Evolutionary conservation across 73 alveolate species (phyloP).

Genomic region (Paramecium pentaurelia): DNA sequence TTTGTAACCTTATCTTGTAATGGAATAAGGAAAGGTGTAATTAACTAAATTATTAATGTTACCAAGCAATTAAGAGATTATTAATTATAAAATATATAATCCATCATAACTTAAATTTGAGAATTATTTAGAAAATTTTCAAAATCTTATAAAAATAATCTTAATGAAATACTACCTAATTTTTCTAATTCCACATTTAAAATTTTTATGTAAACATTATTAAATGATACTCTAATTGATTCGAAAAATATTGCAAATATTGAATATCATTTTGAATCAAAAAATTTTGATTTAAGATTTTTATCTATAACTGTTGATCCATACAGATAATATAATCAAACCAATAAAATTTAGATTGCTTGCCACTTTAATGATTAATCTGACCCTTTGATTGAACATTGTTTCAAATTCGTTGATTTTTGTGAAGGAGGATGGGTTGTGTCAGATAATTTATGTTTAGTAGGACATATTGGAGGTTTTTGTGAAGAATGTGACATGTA

Average conservation of each 20-base stretch:
- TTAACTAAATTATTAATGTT: not conserved
- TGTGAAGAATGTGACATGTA: not conserved
- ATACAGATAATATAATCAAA: not conserved
- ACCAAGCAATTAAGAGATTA: not conserved
- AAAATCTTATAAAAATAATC: not conserved
- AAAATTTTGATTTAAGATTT: not conserved
- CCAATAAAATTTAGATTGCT: not conserved
- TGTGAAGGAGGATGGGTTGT: slow-evolving; percentile 38
- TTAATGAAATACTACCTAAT: not conserved
- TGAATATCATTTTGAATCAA: not conserved
- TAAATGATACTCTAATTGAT: not conserved
- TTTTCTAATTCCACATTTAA: not conserved
- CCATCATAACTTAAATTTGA: not conserved
- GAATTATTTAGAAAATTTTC: not conserved
- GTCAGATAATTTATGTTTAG: not conserved
- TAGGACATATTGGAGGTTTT: slow-evolving; percentile 16
- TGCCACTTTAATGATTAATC: not conserved
- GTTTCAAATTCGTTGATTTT: not conserved
- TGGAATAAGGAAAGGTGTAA: not conserved
- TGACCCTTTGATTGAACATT: not conserved
- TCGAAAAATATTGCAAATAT: not conserved
- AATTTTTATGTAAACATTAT: not conserved
- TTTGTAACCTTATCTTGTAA: not conserved
- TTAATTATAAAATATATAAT: not conserved
- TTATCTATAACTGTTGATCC: not conserved